phyloP scores from a whole-genome alignment of 768 basidiomycete genomes.

The Wakefieldia striispora region DNA sequence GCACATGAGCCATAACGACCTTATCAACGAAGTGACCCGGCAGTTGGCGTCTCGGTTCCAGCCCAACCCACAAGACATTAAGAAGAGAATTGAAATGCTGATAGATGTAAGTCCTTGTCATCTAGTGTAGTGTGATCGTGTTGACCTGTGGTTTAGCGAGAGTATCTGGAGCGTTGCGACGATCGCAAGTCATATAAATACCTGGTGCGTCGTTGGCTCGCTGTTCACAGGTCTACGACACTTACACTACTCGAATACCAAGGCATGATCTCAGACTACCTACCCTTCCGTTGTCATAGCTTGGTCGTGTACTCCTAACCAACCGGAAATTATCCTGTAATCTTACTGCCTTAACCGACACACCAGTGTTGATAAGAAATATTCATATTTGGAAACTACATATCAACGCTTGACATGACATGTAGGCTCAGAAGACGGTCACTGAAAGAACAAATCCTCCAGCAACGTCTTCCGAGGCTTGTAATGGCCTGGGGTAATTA shows the following conservation, averaged over 20 bases:
- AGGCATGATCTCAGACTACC: slow-evolving; percentile 26
- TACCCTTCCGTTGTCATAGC: not conserved
- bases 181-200: slow-evolving; percentile 90
- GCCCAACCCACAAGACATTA: slow-evolving; percentile 83
- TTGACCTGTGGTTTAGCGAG: slow-evolving; percentile 53
- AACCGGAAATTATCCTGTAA: not conserved
- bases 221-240: not conserved
- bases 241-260: slow-evolving; percentile 1
- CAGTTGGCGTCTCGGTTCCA: slow-evolving; percentile 84
- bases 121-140: not conserved
- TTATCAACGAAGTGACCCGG: slow-evolving; percentile 86
- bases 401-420: slow-evolving; percentile 33
- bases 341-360: no score
- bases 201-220: slow-evolving; percentile 37
- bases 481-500: slow-evolving; percentile 37
- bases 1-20: slow-evolving; percentile 80
- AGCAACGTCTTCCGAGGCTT: slow-evolving; percentile 26
- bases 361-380: not conserved
- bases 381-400: slow-evolving; percentile 22
- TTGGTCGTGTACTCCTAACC: not conserved
- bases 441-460: not conserved
- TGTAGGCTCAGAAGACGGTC: slow-evolving; percentile 28
- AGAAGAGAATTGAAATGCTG: slow-evolving; percentile 88
- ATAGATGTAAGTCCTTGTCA: slow-evolving; percentile 69
- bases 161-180: slow-evolving; percentile 89